Conservation (phyloP, 192 early-diverging fungal species). For the Mortierella claussenii region DNA sequence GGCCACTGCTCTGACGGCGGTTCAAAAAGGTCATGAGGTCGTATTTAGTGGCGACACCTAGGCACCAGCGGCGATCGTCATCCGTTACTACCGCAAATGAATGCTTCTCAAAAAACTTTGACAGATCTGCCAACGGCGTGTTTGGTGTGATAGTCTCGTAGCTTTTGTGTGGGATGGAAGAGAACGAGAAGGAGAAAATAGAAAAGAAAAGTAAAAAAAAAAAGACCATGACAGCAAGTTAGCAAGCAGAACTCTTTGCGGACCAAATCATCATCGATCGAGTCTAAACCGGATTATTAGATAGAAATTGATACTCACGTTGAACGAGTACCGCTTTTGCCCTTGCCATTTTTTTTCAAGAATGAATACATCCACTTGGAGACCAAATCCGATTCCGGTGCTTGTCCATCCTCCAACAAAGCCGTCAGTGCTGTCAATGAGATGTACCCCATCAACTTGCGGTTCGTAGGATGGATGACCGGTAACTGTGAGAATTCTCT, state of each 20-base stretch:
- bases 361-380: slow-evolving; percentile 76
- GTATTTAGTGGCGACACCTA: slow-evolving; percentile 83
- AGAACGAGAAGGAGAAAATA: neutral
- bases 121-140: slow-evolving; percentile 80
- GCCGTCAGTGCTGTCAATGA: slow-evolving; percentile 72
- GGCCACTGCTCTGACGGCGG: slow-evolving; percentile 58
- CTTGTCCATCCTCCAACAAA: slow-evolving; percentile 62
- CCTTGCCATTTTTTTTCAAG: slow-evolving; percentile 40
- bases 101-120: slow-evolving; percentile 85
- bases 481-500: slow-evolving; percentile 92
- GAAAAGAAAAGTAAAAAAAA: neutral
- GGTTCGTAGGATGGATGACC: slow-evolving; percentile 67
- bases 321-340: slow-evolving; percentile 18
- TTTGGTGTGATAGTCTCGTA: slow-evolving; percentile 85
- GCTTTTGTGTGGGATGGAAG: no score
- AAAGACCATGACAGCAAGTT: no score
- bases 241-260: no score
- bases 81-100: slow-evolving; percentile 89
- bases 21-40: slow-evolving; percentile 78
- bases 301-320: slow-evolving; percentile 15
- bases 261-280: no score
- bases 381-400: slow-evolving; percentile 60
- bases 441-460: slow-evolving; percentile 81
- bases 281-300: no score
- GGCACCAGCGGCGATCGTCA: slow-evolving; percentile 77